phyloP scores from a whole-genome alignment of 2,329 filamentous ascomycete species.

The Plenodomus tracheiphilus region DNA sequence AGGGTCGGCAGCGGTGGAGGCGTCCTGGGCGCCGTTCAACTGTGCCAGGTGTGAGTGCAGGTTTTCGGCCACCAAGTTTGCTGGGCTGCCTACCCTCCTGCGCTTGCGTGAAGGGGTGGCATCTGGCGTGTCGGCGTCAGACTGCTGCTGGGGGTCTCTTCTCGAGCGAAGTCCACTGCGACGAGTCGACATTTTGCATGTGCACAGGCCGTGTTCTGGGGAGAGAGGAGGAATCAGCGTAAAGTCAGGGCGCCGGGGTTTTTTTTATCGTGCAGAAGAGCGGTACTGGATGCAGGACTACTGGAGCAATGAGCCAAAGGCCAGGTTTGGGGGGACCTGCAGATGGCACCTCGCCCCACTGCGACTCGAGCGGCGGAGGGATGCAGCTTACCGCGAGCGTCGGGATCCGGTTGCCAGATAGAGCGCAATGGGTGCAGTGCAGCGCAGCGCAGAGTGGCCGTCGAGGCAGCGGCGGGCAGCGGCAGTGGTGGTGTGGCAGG shows the following conservation, averaged over 20 bases:
- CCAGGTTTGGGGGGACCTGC: conserved; percentile 2
- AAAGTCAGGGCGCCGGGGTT: conserved; percentile 19
- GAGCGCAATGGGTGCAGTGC: not conserved
- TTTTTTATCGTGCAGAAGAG: conserved; percentile 11
- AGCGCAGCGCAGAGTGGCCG: not conserved
- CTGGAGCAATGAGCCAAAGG: conserved; percentile 5
- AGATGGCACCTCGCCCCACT: conserved; percentile 10
- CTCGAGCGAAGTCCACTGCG: conserved; percentile 18
- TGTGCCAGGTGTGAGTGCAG: conserved; percentile 25
- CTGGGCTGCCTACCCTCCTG: conserved; percentile 46
- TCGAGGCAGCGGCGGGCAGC: conserved; percentile 3
- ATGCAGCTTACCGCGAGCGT: conserved; percentile 16
- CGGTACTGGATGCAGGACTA: conserved; percentile 2
- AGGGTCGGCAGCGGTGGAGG: conserved; percentile 24
- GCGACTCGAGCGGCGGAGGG: conserved; percentile 15
- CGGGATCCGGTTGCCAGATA: conserved; percentile 5
- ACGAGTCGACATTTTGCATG: conserved; percentile 21
- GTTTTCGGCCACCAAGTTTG: conserved; percentile 3
- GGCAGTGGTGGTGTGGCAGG: conserved; percentile 6
- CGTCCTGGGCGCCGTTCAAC: conserved; percentile 41
- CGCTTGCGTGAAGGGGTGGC: conserved; percentile 54
- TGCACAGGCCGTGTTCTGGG: conserved; percentile 11
- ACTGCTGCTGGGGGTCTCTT: conserved; percentile 37
- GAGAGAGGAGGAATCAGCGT: conserved; percentile 2
- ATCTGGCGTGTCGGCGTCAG: conserved; percentile 51